Base-by-base conservation (phyloP, 768 basidiomycete species). In the Pleurotus djamor region DNA sequence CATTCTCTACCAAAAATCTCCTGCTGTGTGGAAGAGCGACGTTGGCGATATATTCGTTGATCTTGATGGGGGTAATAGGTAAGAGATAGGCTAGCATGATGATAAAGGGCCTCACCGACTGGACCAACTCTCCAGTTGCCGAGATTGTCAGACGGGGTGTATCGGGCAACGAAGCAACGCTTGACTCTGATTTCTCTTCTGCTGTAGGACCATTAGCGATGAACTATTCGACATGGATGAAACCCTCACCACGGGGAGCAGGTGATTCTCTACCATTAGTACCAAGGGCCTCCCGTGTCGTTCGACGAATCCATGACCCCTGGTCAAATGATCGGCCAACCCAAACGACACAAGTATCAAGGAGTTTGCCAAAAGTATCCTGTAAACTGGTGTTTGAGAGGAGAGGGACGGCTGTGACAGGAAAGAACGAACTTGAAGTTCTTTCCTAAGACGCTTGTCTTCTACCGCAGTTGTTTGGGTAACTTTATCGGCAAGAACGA, bases 381-480 rank as follows among this genome's bases (percentile, higher is more conserved):
- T 92, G 57, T 10, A 41, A 54, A 45, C 49, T 44, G 58, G 48
- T 16, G 51, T 28, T 16, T 50, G 17, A 35, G 2, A 47, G 16
- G 54, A 21, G 34, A 38, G 14, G 17, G 47, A 12, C 35, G 41
- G n/a, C 38, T 14, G 32, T 34, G 21, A 2, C n/a, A 7, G 21
- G 21, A 28, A 28, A 28, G 21, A 36, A 57, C 61, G 14, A 62
- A 87, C 91, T 79, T 96, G 94, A 8, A 98, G 76, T 59, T 99
- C 97, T 68, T 94, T 92, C 28, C 92, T 85, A 57, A 96, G 74
- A 41, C 92, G 82, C 21, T 86, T 82, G 71, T 99, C 97, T 60
- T 98, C 96, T 72, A 96, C 82, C 0, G 94, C 94, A 4, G 91
- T 87, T 0, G 95, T 98, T 67, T 94, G 93, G 1, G 88, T 85